Evolutionary conservation across 2,329 filamentous ascomycete genomes (phyloP).

Genomic region (Beauveria asiatica): DNA sequence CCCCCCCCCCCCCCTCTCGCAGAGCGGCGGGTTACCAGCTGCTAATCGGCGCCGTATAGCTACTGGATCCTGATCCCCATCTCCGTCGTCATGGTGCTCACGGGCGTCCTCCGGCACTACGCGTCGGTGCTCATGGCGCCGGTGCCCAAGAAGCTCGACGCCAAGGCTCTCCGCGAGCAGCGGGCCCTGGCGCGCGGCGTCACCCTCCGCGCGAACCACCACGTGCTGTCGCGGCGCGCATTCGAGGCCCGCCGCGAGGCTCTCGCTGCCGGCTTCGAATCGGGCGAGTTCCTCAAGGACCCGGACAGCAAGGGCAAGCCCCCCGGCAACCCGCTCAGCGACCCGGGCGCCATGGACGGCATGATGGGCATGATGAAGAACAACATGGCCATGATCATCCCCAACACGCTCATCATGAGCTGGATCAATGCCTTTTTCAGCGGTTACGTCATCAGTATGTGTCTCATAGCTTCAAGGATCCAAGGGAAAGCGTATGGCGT

Average conservation of each 20-base stretch:
- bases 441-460: conserved; percentile 86
- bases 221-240: conserved; percentile 66
- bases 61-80: conserved; percentile 99
- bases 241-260: conserved; percentile 76
- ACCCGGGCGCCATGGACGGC: conserved; percentile 94
- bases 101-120: conserved; percentile 92
- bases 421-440: conserved; percentile 99
- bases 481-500: too few species aligned
- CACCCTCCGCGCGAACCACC: conserved; percentile 73
- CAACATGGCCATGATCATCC: conserved; percentile 99
- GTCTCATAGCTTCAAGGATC: too few species aligned
- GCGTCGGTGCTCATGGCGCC: conserved; percentile 83
- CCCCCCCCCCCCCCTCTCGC: too few species aligned
- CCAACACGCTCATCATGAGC: conserved; percentile 97
- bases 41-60: conserved; percentile 38
- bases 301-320: conserved; percentile 80
- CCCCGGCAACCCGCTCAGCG: conserved; percentile 86
- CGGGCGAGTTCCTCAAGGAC: conserved; percentile 81
- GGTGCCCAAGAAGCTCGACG: conserved; percentile 72
- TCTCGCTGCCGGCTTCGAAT: conserved; percentile 73
- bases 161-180: conserved; percentile 74
- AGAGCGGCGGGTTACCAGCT: background rate
- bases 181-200: conserved; percentile 76
- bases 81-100: conserved; percentile 95
- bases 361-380: conserved; percentile 99